phyloP scores from a whole-genome alignment of 148 eudicot genomes.

The Fagopyrum esculentum region DNA sequence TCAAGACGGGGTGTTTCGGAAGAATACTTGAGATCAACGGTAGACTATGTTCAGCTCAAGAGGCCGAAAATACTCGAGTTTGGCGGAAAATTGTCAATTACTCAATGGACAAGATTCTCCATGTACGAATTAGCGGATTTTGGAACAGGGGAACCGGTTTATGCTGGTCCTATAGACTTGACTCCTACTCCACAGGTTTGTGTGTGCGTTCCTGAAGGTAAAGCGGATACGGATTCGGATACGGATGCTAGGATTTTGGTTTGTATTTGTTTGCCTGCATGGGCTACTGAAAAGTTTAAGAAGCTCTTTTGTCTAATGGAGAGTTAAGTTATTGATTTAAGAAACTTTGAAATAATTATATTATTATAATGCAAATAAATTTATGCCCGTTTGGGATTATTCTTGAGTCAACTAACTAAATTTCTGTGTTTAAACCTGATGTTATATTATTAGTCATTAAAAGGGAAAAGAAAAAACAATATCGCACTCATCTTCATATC shows the following conservation, averaged over 20 bases:
- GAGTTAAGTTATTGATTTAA: background rate
- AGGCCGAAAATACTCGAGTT: constrained; percentile 83
- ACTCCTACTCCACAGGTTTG: constrained; percentile 94
- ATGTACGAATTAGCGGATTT: constrained; percentile 89
- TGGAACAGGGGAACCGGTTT: constrained; percentile 76
- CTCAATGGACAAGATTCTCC: constrained; percentile 92
- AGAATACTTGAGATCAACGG: constrained; percentile 67
- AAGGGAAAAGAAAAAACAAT: no score
- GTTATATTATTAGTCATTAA: no score
- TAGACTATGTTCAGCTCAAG: constrained; percentile 55
- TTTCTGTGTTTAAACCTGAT: no score
- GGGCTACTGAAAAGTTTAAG: constrained; percentile 39
- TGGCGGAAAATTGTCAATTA: constrained; percentile 77
- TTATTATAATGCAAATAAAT: background rate
- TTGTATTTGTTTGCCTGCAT: constrained; percentile 87
- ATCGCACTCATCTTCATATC: no score
- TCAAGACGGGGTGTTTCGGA: constrained; percentile 60
- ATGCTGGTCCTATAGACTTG: constrained; percentile 86
- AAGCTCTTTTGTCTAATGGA: constrained; percentile 31
- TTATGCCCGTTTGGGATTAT: no score
- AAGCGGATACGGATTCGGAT: constrained; percentile 25
- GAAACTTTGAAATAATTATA: background rate
- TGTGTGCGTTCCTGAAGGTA: constrained; percentile 65
- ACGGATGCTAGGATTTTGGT: constrained; percentile 53
- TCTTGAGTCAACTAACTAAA: no score